Base-by-base conservation (phyloP, 2,329 filamentous ascomycete genomes). In the Penicillium griseofulvum region DNA sequence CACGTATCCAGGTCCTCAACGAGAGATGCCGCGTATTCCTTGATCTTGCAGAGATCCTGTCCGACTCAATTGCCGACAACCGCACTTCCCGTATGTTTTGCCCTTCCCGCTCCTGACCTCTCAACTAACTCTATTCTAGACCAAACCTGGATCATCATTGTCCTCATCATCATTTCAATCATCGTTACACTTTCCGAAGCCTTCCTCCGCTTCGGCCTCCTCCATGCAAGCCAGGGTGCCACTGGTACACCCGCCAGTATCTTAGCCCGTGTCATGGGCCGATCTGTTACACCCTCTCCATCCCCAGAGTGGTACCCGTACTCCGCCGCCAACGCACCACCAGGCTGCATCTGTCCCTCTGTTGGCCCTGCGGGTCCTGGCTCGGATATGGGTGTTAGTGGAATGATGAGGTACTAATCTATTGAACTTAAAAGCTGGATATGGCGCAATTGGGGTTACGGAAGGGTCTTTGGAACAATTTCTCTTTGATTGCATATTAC, bases 81-180 rank as follows among this genome's bases (percentile, higher is more conserved):
- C 97, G 96, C 73, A 97, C 97, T 89, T 96, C 91, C 64, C 82
- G 82, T 76, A 75, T 58, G 74, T 68, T 39, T 52, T 22, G 1
- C n/a, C 12, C 19, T 26, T 10, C 28, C n/a, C 3, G 12, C 19
- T 22, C 14, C 33, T 16, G 5, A 9, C 14, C 31, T 22, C 42
- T 19, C 33, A 5, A 37, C 43, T 45, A 39, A 60, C 45, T 22
- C 3, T 26, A 33, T 19, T 19, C 28, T 12, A 79, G 78, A 83
- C 62, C 96, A 97, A 71, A 99, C 94, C 1, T 97, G 93, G 93
- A 97, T 99, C 73, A 88, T 97, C 73, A 99, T 99, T 67, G 82
- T 96, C 43, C 83, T 99, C 43, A 99, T 99, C 69, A 75, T 95
- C 44, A 79, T 97, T 63, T 93, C 88, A 69, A 97, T 99, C 67